A percentile compares a stretch with the other conserved stretches of the same genome.
phyloP scores from a whole-genome alignment of 2,329 filamentous ascomycete species.

The Lecanosticta acicola region DNA sequence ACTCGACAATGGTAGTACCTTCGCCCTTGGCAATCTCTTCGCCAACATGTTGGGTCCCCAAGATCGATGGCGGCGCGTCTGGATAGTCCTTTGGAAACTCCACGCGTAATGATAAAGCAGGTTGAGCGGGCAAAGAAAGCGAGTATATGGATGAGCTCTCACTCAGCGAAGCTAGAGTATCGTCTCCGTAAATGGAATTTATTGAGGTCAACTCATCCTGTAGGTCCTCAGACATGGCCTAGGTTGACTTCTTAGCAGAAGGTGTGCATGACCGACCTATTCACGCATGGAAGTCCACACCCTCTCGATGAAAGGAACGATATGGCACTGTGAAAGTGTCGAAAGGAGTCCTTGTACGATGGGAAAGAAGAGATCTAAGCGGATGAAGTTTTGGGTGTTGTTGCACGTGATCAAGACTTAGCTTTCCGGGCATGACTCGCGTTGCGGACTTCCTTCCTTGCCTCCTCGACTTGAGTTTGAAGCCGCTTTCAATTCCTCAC shows the following conservation, averaged over 20 bases:
- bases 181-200: conserved; percentile 74
- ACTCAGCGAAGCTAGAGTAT: conserved; percentile 46
- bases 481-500: conserved; percentile 2
- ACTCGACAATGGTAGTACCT: conserved; percentile 62
- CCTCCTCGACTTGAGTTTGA: too few species aligned
- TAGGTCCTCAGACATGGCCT: conserved; percentile 42
- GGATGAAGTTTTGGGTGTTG: not conserved
- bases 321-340: too few species aligned
- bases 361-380: too few species aligned
- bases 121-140: conserved; percentile 61
- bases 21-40: conserved; percentile 61
- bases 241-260: too few species aligned
- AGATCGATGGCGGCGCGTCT: conserved; percentile 61
- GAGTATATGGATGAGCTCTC: conserved; percentile 43
- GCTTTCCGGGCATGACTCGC: conserved; percentile 1
- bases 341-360: too few species aligned
- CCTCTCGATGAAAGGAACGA: too few species aligned
- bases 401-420: not conserved
- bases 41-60: conserved; percentile 75
- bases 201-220: conserved; percentile 72
- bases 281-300: too few species aligned
- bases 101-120: conserved; percentile 52
- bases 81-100: conserved; percentile 73
- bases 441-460: not conserved
- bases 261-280: too few species aligned